Percentiles rank a stretch among this genome's conserved stretches.
These are phyloP conservation scores for Naematelia aurantialba DNA, from an alignment of 768 basidiomycete genomes.

Conservation along the genomic window DNA sequence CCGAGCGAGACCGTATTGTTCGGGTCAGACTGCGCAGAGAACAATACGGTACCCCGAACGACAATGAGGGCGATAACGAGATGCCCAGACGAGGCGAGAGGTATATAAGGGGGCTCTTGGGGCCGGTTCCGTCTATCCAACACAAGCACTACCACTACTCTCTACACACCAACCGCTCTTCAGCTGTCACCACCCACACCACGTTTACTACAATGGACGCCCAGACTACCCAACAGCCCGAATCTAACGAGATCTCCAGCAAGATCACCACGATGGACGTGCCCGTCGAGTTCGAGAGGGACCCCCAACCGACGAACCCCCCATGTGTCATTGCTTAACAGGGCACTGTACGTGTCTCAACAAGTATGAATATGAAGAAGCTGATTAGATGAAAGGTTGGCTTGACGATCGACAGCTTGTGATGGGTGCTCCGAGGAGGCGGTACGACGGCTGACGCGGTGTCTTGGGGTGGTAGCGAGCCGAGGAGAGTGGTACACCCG, in stretches of 20 bases:
- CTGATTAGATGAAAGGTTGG: neutral
- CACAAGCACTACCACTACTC: neutral
- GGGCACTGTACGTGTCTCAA: too few relatives aligned
- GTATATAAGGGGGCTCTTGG: neutral
- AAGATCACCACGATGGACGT: neutral
- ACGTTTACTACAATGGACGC: neutral
- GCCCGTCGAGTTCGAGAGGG: slow-evolving; percentile 24
- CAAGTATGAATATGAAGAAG: too few relatives aligned
- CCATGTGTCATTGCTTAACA: slow-evolving; percentile 30
- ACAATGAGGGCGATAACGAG: too few relatives aligned
- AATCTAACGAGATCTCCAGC: neutral
- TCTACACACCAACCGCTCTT: neutral
- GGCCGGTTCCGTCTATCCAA: neutral
- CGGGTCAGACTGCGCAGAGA: too few relatives aligned
- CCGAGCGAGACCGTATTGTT: too few relatives aligned
- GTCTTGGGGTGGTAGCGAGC: too few relatives aligned
- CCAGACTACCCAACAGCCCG: neutral
- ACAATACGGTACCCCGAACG: too few relatives aligned
- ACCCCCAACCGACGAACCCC: slow-evolving; percentile 2
- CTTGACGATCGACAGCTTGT: neutral
- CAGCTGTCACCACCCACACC: neutral
- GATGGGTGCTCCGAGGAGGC: too few relatives aligned
- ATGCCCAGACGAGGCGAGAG: too few relatives aligned
- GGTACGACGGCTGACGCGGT: too few relatives aligned
- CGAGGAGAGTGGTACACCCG: too few relatives aligned